Base-by-base conservation (phyloP, 139 green algal genomes). In the Asterochloris sp. region DNA sequence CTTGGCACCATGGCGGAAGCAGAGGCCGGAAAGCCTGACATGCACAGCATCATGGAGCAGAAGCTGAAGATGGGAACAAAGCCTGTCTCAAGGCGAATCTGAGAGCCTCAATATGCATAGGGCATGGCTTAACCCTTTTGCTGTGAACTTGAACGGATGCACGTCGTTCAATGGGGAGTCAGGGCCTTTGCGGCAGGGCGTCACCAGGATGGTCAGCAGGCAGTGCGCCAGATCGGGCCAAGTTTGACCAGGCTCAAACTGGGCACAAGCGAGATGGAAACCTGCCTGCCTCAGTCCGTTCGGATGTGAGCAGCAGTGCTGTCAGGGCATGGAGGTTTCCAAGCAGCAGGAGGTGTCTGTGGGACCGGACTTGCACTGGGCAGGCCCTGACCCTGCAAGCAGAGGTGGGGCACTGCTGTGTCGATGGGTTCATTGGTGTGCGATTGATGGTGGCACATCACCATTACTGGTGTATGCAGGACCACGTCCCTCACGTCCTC, bases 1-100 rank as follows among this genome's bases (percentile, higher is more conserved):
- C 82, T 97, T 11, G 87, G 82, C 24, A 74, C 88, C 23, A 86
- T 91, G 11, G 85, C 88, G 8, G 78, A 88, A 19, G 84, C 69
- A 0, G 86, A 90, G 73, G 66, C 85, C 13, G 62, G 82, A 24
- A 87, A 86, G 0, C 76, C 85, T 12, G 91, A 94, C 80, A 68
- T 94, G 83, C 94, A 97, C 88, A 85, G 80, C 0, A 85, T 90
- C n/a, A 96, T 97, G 94, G 94, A 97, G 86, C 26, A 85, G 60
- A 81, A 69, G 38, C 78, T 88, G 17, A 84, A 85, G 61, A 38
- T 91, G 76, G 73, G 62, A 21, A 80, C 76, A 15, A 69, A 69
- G 23, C 76, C 76, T 54, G 76, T 62, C 14, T 24, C 60, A 17
- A 80, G 76, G 54, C 60, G 76, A 16, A 80, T 80, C 38, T 80